Conservation (phyloP, 2,329 filamentous ascomycete species). For the Pseudogymnoascus sp. region DNA sequence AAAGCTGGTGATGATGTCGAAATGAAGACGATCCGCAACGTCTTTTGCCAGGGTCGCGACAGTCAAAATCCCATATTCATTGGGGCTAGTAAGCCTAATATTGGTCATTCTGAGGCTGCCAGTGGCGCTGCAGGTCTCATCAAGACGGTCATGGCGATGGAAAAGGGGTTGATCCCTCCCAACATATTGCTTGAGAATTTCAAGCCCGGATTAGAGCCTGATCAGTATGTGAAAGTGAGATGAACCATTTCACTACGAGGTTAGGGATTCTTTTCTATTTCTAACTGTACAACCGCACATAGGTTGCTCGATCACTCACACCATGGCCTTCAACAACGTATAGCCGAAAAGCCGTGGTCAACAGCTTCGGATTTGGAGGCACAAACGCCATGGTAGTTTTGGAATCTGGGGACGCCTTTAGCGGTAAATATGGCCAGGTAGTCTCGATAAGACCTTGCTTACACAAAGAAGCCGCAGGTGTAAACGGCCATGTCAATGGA, state of each 20-base stretch:
- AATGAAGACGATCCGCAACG: constrained; percentile 10
- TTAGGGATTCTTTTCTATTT: background rate
- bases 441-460: background rate
- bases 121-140: constrained; percentile 18
- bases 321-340: background rate
- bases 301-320: background rate
- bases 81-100: background rate
- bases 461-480: background rate
- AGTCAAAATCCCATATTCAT: background rate
- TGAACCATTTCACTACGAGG: background rate
- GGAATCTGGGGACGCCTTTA: background rate
- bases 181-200: constrained; percentile 21
- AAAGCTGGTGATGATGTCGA: constrained; percentile 15
- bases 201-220: background rate
- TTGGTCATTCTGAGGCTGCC: constrained; percentile 22
- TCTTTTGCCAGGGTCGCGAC: background rate
- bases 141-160: constrained; percentile 23
- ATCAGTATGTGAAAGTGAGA: background rate
- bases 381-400: constrained; percentile 34
- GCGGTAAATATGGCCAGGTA: background rate
- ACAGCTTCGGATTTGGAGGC: constrained; percentile 36
- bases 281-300: background rate
- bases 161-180: constrained; percentile 24
- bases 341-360: constrained; percentile 14
- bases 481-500: background rate